Evolutionary conservation across 441 rosid genomes (phyloP).

Genomic region (Pelargonium fulgidum): DNA sequence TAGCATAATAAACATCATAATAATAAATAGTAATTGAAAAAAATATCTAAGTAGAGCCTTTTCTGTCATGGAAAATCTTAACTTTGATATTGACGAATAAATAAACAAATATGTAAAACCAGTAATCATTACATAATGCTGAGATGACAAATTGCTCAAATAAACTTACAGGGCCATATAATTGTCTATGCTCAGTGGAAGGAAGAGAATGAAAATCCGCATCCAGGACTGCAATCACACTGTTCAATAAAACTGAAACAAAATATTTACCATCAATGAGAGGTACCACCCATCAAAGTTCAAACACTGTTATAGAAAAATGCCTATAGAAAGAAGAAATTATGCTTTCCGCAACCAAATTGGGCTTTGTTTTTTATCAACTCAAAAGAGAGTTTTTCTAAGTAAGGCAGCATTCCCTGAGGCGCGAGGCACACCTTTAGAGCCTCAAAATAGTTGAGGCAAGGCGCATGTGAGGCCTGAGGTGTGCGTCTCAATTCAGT

Average conservation of each 20-base stretch:
- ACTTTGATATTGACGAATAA: not conserved
- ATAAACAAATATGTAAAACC: not conserved
- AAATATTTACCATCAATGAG: slow-evolving; percentile 16
- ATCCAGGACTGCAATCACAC: slow-evolving; percentile 97
- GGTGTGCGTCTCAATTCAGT: too few species aligned
- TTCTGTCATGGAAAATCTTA: not conserved
- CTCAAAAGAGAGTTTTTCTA: too few species aligned
- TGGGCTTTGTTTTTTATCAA: too few species aligned
- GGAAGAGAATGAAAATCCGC: slow-evolving; percentile 99
- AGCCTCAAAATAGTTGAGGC: too few species aligned
- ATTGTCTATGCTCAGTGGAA: slow-evolving; percentile 86
- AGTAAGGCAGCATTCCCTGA: too few species aligned
- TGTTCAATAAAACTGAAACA: slow-evolving; percentile 84
- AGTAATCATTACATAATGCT: slow-evolving; percentile 14
- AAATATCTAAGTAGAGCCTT: not conserved
- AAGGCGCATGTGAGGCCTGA: too few species aligned
- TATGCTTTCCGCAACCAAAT: too few species aligned
- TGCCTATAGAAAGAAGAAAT: not conserved
- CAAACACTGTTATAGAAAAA: not conserved
- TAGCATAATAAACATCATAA: too few species aligned
- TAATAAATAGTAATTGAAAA: too few species aligned
- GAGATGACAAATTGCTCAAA: slow-evolving; percentile 23
- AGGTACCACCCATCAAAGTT: not conserved
- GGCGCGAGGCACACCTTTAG: too few species aligned
- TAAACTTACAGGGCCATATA: slow-evolving; percentile 94